Base-by-base conservation (phyloP, 2,329 filamentous ascomycete species). In the Exophiala bonariae region DNA sequence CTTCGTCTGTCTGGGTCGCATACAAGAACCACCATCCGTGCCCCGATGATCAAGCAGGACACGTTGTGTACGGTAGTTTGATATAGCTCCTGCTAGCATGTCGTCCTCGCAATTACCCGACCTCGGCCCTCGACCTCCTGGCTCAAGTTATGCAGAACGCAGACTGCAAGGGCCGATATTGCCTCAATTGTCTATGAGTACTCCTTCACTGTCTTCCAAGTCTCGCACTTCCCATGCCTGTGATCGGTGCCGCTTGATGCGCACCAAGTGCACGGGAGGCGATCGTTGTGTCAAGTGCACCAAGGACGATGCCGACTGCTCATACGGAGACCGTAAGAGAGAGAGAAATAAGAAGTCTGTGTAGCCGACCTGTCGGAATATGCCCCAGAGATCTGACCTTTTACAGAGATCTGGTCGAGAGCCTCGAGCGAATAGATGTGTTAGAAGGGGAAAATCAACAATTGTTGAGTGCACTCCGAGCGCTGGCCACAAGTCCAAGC, bases 341-440 rank as follows among this genome's bases (percentile, higher is more conserved):
- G 55, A 57, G 23, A 53, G 53, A 10, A 56, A 56, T 41, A 54
- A 49, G 38, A 57, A 57, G 55, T 57, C 45, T n/a, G n/a, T n/a
- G n/a, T n/a, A 41, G 42, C 17, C n/a, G 8, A 6, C 31, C 13
- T 32, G 9, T 37, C 19, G 19, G 11, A 7, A 11, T 28, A 3
- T 35, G 9, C n/a, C 32, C 17, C 20, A 14, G 17, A 17, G 16
- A 31, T 18, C 44, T 52, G 14, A 50, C 13, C 8, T 14, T 23
- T 14, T 3, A 9, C 39, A 56, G 47, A 20, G 54, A 56, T 39
- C 42, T 56, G 9, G 54, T 40, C 30, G 47, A 54, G 13, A 49
- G 47, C 31, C 19, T 51, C 1, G 47, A 52, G 19, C 50, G 47
- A 9, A 45, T 54, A 40, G 38, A 36, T 20, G 14, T 36, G 13